Conservation (phyloP, 2,329 filamentous ascomycete genomes). For the Fusarium cyanostomum region DNA sequence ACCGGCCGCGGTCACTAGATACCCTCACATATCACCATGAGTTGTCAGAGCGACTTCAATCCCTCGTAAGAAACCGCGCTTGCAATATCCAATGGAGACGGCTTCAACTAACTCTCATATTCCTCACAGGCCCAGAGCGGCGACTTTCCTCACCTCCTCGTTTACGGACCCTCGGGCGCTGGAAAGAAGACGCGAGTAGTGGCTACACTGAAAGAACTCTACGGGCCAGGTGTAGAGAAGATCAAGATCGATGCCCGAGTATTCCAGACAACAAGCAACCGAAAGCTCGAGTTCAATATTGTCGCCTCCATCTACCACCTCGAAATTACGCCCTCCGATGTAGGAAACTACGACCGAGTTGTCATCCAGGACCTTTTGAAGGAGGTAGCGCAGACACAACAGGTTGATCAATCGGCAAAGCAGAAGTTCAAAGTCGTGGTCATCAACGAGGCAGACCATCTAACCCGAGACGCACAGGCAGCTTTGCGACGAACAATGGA, state of each 20-base stretch:
- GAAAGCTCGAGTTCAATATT: slow-evolving; percentile 99
- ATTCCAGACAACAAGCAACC: slow-evolving; percentile 94
- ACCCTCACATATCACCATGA: slow-evolving; percentile 87
- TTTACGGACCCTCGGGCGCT: slow-evolving; percentile 95
- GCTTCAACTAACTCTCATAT: slow-evolving; percentile 10
- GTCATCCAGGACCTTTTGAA: slow-evolving; percentile 96
- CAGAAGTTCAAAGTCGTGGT: slow-evolving; percentile 99
- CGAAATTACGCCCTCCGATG: slow-evolving; percentile 97
- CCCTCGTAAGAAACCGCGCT: slow-evolving; percentile 76
- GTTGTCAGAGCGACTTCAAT: slow-evolving; percentile 85
- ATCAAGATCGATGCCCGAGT: slow-evolving; percentile 99
- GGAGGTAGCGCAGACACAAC: slow-evolving; percentile 97
- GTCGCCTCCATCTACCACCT: slow-evolving; percentile 97
- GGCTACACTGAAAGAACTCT: slow-evolving; percentile 93
- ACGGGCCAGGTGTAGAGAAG: slow-evolving; percentile 97
- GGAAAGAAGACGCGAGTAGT: slow-evolving; percentile 98
- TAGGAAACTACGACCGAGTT: slow-evolving; percentile 95
- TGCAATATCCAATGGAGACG: background rate
- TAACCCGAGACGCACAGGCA: slow-evolving; percentile 93
- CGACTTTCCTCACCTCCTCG: slow-evolving; percentile 96
- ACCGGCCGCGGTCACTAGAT: slow-evolving; percentile 78
- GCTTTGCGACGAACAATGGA: slow-evolving; percentile 97
- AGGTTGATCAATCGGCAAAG: slow-evolving; percentile 91
- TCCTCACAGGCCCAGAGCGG: slow-evolving; percentile 85
- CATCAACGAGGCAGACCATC: slow-evolving; percentile 97